Evolutionary conservation across 257 asterid genomes (phyloP), one percentile per base, ranked within the genome.

Genomic region (Solanum dulcamara): DNA sequence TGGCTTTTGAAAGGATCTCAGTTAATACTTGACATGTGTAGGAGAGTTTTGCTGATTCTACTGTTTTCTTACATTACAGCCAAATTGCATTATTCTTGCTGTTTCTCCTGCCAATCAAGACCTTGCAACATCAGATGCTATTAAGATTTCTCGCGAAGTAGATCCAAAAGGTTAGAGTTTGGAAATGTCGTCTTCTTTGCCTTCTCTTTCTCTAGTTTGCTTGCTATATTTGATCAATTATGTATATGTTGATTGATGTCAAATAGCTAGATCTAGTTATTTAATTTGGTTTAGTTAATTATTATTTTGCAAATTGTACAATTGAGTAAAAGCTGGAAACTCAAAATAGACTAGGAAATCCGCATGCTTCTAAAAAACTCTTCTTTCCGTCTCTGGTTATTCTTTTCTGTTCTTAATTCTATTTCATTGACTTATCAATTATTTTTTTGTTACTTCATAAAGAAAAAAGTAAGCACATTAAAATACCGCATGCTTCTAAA

Each of bases 61-160:
- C 20, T 68, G 8, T 40, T 22, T 55, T 51, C 35, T 51, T 67
- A 75, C 37, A 24, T 72, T 84, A 87, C 87, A 87, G 89, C 89
- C 89, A 2, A 87, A 84, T 70, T 84, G 85, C 83, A 87, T 87
- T 48, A 87, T 87, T 87, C 85, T 87, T 46, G 89, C 89, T 26
- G 85, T 87, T 68, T 80, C 89, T 87, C 87, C 89, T 26, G 89
- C 89, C 28, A 87, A 84, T 81, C 89, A 87, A 84, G 89, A 87
- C 84, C 87, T 87, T 71, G 89, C 89, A 60, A 87, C 87, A 24
- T 87, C 89, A 3, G 89, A 87, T 68, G 89, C 89, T 68, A 87
- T 87, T 51, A 87, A 87, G 83, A 55, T 87, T 84, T 87, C 89
- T 38, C 87, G 89, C 15, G 89, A 87, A 84, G 89, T 87, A 51